Conservation (phyloP, 768 basidiomycete species). For the Suillus brevipes region DNA sequence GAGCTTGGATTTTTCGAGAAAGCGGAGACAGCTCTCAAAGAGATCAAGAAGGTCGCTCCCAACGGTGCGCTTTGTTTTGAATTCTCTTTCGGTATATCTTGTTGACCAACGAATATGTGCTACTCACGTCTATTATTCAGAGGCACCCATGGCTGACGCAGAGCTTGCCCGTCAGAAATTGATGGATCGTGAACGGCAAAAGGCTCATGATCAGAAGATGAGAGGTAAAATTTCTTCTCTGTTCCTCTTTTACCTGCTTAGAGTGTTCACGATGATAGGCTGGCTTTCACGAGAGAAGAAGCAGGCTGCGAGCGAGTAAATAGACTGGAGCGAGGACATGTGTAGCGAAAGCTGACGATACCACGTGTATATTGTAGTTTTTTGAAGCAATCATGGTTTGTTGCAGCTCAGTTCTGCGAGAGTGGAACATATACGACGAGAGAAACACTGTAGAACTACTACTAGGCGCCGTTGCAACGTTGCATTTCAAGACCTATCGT, state of each 20-base stretch:
- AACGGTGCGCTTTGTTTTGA: constrained; percentile 41
- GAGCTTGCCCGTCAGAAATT: constrained; percentile 63
- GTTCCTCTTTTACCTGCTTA: background rate
- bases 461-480: too few species aligned
- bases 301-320: constrained; percentile 6
- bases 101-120: background rate
- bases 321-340: background rate
- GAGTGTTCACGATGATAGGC: constrained; percentile 19
- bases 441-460: too few species aligned
- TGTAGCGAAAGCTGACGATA: constrained; percentile 16
- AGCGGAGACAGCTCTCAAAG: constrained; percentile 62
- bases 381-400: background rate
- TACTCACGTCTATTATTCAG: constrained; percentile 33
- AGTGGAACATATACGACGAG: too few species aligned
- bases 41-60: constrained; percentile 63
- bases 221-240: constrained; percentile 49
- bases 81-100: background rate
- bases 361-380: constrained; percentile 15
- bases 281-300: constrained; percentile 36
- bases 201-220: constrained; percentile 65
- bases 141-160: constrained; percentile 56
- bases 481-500: too few species aligned
- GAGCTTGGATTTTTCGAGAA: constrained; percentile 78
- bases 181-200: constrained; percentile 68
- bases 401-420: background rate